Percentiles rank a stretch among this genome's conserved stretches.
These are phyloP conservation scores for Chrysoporthe deuterocubensis DNA, from an alignment of 2,329 filamentous ascomycete genomes.

Conservation along the genomic window DNA sequence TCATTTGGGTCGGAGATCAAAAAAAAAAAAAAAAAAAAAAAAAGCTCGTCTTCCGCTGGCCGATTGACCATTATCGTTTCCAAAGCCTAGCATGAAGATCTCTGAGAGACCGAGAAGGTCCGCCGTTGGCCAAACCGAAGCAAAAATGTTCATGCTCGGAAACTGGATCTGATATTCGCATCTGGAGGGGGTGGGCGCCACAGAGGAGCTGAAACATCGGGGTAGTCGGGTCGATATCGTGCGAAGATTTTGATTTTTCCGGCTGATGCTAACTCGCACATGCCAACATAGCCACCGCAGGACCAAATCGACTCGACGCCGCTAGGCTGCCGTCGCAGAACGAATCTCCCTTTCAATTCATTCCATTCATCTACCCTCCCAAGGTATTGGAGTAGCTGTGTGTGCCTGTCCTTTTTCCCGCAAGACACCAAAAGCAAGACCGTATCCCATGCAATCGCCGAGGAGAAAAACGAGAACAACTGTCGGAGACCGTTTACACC, in stretches of 20 bases:
- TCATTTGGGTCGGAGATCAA: neutral
- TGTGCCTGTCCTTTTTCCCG: slow-evolving; percentile 29
- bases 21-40: too few relatives aligned
- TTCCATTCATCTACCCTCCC: slow-evolving; percentile 27
- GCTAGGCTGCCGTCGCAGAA: slow-evolving; percentile 23
- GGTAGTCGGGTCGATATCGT: slow-evolving; percentile 6
- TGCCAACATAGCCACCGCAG: slow-evolving; percentile 29
- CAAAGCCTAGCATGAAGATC: neutral
- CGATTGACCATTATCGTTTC: neutral
- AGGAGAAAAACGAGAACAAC: slow-evolving; percentile 28
- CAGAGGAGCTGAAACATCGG: neutral
- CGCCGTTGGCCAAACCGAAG: neutral
- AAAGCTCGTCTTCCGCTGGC: neutral
- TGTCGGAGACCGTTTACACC: slow-evolving; percentile 57
- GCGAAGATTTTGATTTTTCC: slow-evolving; percentile 28
- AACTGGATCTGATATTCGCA: neutral
- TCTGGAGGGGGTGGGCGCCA: neutral
- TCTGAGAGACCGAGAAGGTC: neutral
- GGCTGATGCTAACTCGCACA: slow-evolving; percentile 30
- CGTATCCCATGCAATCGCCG: slow-evolving; percentile 32
- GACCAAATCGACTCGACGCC: slow-evolving; percentile 28
- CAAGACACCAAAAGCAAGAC: slow-evolving; percentile 33
- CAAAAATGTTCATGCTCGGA: neutral
- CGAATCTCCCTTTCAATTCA: slow-evolving; percentile 22
- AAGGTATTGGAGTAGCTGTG: slow-evolving; percentile 24